phyloP scores from a whole-genome alignment of 208 protist species.

The Trichomonas gallinae region DNA sequence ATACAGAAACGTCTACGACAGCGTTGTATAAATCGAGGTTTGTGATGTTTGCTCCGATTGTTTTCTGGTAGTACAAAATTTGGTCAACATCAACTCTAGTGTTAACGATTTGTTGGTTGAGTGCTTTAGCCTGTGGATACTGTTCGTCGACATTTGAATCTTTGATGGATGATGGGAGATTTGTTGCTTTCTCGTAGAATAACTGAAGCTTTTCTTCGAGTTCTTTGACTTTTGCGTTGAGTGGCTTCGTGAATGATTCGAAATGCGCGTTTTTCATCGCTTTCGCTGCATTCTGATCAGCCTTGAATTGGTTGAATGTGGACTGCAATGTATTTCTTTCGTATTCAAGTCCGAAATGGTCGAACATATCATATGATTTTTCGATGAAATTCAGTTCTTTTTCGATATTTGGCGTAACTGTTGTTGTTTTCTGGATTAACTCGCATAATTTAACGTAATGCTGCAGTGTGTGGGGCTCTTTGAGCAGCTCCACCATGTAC shows the following conservation, averaged over 20 bases:
- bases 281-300: not conserved
- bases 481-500: not conserved
- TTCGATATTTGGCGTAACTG: not conserved
- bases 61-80: not conserved
- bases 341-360: not conserved
- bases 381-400: not conserved
- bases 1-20: not conserved
- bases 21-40: not conserved
- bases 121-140: not conserved
- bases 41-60: not conserved
- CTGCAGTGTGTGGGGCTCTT: not conserved
- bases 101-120: not conserved
- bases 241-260: not conserved
- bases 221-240: not conserved
- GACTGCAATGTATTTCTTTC: too few species aligned
- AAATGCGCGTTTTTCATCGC: not conserved
- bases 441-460: not conserved
- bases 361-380: not conserved
- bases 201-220: not conserved
- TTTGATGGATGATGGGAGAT: not conserved
- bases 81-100: not conserved
- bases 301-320: not conserved
- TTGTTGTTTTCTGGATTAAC: not conserved
- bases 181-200: conserved; percentile 15
- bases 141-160: not conserved